These are phyloP conservation scores for Toxoplasma gondii DNA, from an alignment of 169 alveolate species.

Conservation along the genomic window DNA sequence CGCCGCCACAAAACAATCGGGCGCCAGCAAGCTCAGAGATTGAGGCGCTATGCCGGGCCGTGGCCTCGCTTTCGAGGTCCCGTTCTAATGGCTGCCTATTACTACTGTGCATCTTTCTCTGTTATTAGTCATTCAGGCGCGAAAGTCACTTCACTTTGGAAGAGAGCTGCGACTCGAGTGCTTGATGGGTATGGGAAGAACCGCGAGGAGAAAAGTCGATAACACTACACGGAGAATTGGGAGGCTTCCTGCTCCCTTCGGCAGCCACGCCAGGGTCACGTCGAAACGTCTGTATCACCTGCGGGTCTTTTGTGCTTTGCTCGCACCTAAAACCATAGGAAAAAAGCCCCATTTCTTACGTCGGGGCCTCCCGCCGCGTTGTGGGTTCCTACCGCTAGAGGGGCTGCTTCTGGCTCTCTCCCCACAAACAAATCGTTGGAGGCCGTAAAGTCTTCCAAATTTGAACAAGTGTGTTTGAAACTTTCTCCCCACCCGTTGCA, in stretches of 20 bases:
- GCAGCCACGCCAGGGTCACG: neutral
- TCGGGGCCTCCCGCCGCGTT: neutral
- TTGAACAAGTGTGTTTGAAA: too few species aligned
- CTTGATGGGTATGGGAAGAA: too few species aligned
- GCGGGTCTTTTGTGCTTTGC: neutral
- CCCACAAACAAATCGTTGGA: neutral
- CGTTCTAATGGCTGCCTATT: too few species aligned
- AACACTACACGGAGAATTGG: too few species aligned
- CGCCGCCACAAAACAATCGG: too few species aligned
- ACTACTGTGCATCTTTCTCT: too few species aligned
- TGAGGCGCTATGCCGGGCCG: too few species aligned
- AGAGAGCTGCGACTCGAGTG: neutral
- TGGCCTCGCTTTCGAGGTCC: too few species aligned
- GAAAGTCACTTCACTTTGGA: neutral
- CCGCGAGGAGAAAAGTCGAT: too few species aligned
- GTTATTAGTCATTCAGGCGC: neutral
- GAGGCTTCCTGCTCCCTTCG: neutral
- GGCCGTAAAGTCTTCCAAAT: too few species aligned
- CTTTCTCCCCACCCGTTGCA: too few species aligned
- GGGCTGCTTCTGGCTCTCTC: neutral
- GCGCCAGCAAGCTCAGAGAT: too few species aligned
- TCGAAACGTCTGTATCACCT: neutral
- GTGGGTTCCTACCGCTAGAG: neutral
- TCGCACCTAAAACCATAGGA: neutral
- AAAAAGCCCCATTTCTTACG: neutral